Percentiles rank a stretch among this genome's conserved stretches.
Evolutionary conservation across 805 yeast genomes (phyloP).

Genomic region (Lachancea fermentati): DNA sequence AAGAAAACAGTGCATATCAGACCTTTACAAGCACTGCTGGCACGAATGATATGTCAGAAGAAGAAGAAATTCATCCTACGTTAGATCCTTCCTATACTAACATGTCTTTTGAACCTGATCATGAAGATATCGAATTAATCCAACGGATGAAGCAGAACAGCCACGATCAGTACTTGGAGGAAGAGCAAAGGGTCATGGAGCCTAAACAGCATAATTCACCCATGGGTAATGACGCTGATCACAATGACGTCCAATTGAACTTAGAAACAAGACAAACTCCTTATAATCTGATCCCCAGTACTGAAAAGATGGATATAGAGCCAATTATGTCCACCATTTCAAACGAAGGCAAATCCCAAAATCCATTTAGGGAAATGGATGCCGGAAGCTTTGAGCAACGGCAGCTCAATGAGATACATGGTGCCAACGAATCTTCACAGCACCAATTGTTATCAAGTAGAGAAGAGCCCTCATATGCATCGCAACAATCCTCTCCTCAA

Average conservation of each 20-base stretch:
- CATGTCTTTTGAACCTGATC: no score
- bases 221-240: no score
- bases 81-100: slow-evolving; percentile 5
- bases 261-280: slow-evolving; percentile 6
- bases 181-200: background rate
- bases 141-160: no score
- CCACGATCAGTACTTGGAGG: background rate
- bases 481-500: slow-evolving; percentile 19
- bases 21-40: slow-evolving; percentile 25
- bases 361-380: background rate
- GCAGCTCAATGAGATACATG: no score
- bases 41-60: background rate
- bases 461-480: background rate
- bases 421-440: no score
- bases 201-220: slow-evolving; percentile 5
- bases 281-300: slow-evolving; percentile 5
- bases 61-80: slow-evolving; percentile 1
- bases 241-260: no score
- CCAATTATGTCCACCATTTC: no score
- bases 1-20: slow-evolving; percentile 24
- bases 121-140: no score
- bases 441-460: no score
- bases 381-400: no score
- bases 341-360: no score
- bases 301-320: background rate